Percentiles rank a stretch among this genome's conserved stretches.
These are phyloP conservation scores for Fusarium sp. DNA, from an alignment of 2,329 filamentous ascomycete genomes.

Conservation along the genomic window DNA sequence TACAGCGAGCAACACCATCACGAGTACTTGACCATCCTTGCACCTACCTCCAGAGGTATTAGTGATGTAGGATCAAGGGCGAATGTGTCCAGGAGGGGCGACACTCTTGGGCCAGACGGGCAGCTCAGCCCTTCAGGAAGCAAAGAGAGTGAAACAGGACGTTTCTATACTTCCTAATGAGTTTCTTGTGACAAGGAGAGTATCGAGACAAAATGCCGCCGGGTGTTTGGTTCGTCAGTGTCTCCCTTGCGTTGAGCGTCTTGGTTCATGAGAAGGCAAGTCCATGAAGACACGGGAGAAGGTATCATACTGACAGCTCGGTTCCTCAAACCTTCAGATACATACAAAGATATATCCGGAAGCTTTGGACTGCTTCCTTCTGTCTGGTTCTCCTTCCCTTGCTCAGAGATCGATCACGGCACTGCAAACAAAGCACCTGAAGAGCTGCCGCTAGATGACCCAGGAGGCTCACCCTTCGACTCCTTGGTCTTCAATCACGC, in stretches of 20 bases:
- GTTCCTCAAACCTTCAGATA: not conserved
- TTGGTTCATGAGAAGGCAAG: not conserved
- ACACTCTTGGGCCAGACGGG: not conserved
- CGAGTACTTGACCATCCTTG: accelerated
- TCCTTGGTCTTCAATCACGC: not conserved
- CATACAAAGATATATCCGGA: not conserved
- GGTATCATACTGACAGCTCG: not conserved
- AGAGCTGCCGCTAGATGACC: not conserved
- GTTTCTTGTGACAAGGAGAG: too few species aligned
- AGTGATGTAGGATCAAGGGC: not conserved
- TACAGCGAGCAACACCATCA: not conserved
- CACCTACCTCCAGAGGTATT: accelerated
- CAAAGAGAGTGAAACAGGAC: too few species aligned
- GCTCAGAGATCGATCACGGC: not conserved
- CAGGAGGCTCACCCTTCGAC: too few species aligned
- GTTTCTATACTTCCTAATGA: too few species aligned
- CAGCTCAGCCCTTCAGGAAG: not conserved
- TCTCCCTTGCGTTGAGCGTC: not conserved
- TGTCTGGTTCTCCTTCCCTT: not conserved
- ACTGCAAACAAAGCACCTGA: not conserved
- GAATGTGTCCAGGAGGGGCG: too few species aligned
- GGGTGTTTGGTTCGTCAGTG: not conserved
- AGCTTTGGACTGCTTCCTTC: not conserved
- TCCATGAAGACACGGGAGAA: not conserved
- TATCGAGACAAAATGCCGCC: not conserved